phyloP scores from a whole-genome alignment of 768 basidiomycete genomes.

The Tubosaeta sp. region DNA sequence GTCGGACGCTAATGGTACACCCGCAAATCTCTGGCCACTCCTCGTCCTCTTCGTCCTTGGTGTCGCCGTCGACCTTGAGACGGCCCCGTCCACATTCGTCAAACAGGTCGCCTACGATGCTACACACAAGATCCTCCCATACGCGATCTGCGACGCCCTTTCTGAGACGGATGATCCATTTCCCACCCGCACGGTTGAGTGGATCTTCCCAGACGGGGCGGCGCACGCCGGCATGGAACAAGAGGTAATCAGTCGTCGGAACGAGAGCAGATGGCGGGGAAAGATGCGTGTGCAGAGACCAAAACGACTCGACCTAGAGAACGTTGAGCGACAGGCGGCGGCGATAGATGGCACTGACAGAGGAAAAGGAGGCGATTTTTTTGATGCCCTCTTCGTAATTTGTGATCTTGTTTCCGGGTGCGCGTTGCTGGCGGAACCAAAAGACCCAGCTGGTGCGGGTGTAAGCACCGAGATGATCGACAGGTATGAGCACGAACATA shows the following conservation, averaged over 20 bases:
- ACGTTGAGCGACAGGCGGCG: constrained; percentile 5
- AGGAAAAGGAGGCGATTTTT: constrained; percentile 85
- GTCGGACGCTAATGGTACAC: constrained; percentile 89
- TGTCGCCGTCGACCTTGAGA: constrained; percentile 28
- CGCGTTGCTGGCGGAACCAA: constrained; percentile 88
- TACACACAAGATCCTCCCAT: constrained; percentile 87
- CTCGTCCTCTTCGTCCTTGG: constrained; percentile 33
- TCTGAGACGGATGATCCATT: constrained; percentile 91
- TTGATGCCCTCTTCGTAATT: constrained; percentile 96
- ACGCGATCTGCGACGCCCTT: constrained; percentile 88
- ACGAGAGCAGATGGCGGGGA: constrained; percentile 76
- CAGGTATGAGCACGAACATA: constrained; percentile 50
- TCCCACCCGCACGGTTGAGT: constrained; percentile 80
- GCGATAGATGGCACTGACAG: constrained; percentile 43
- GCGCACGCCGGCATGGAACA: constrained; percentile 82
- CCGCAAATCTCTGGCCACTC: constrained; percentile 87
- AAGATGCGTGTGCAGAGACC: constrained; percentile 91
- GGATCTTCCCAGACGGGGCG: constrained; percentile 97
- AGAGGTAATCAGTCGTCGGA: constrained; percentile 90
- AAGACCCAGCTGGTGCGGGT: constrained; percentile 69
- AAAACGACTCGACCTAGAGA: constrained; percentile 88
- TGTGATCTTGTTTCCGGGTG: constrained; percentile 83
- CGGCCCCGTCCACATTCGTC: constrained; percentile 49
- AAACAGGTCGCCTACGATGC: constrained; percentile 88
- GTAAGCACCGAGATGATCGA: constrained; percentile 14